These are phyloP conservation scores for Wilhelminamyces savonicus DNA, from an alignment of 805 yeast species.

Conservation along the genomic window DNA sequence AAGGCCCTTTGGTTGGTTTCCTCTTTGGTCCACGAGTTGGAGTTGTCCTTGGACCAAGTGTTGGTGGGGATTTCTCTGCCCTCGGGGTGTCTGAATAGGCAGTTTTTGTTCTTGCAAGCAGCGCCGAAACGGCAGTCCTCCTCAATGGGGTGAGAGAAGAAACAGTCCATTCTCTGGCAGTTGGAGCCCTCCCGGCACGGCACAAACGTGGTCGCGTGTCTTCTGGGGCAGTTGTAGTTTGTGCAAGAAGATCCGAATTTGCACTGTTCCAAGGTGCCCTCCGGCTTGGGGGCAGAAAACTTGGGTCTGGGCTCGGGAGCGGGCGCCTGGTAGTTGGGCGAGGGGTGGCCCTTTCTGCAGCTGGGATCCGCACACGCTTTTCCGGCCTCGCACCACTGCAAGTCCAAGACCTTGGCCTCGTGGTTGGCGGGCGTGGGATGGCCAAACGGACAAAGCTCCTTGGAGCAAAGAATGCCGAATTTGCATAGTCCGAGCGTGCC, in stretches of 20 bases:
- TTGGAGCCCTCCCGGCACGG: constrained; percentile 77
- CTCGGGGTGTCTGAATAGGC: constrained; percentile 76
- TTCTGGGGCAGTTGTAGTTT: constrained; percentile 68
- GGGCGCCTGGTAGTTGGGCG: constrained; percentile 46
- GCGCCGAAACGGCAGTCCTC: constrained; percentile 78
- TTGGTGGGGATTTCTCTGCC: constrained; percentile 44
- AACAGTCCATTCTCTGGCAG: constrained; percentile 77
- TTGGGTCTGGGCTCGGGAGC: constrained; percentile 9
- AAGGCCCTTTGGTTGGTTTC: constrained; percentile 58
- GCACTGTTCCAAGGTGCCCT: constrained; percentile 71
- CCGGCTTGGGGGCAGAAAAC: constrained; percentile 18
- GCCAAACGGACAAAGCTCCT: constrained; percentile 78
- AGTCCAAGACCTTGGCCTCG: constrained; percentile 58
- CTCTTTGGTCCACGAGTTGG: constrained; percentile 11
- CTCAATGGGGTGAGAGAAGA: constrained; percentile 73
- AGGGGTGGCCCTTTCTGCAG: constrained; percentile 79
- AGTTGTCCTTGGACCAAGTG: constrained; percentile 28
- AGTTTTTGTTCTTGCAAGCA: constrained; percentile 64
- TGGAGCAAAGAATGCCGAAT: constrained; percentile 69
- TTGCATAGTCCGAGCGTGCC: constrained; percentile 61
- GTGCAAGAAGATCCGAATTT: constrained; percentile 74
- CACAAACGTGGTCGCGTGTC: constrained; percentile 73
- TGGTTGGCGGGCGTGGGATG: constrained; percentile 87
- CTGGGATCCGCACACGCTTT: constrained; percentile 52
- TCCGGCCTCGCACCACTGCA: constrained; percentile 75